Percentiles rank a stretch among this genome's conserved stretches.
Evolutionary conservation across 139 green algal species (phyloP).

Genomic region (Micractinium sp.): DNA sequence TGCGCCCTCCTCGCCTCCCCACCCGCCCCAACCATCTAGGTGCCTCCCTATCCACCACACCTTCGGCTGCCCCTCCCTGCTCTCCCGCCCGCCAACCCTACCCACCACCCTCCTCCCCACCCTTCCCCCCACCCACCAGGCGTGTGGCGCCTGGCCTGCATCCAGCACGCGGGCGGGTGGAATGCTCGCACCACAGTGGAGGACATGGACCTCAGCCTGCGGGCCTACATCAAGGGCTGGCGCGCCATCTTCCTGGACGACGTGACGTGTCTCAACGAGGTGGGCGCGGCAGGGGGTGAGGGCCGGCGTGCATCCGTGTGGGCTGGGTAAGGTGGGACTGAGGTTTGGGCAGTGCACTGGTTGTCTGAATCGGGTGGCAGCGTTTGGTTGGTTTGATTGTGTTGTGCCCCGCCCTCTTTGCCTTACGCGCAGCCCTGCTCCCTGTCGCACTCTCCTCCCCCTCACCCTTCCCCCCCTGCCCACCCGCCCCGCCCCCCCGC

Average conservation of each 20-base stretch:
- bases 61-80: too few relatives aligned
- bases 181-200: slow-evolving; percentile 93
- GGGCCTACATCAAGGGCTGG: slow-evolving; percentile 87
- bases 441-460: neutral
- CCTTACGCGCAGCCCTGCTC: too few relatives aligned
- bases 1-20: too few relatives aligned
- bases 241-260: slow-evolving; percentile 87
- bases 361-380: too few relatives aligned
- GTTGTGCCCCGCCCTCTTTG: too few relatives aligned
- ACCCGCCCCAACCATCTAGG: too few relatives aligned
- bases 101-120: neutral
- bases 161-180: slow-evolving; percentile 93
- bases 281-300: slow-evolving; percentile 1
- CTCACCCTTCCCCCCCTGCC: neutral
- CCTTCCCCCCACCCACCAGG: slow-evolving; percentile 34
- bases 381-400: too few relatives aligned
- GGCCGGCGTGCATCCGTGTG: neutral
- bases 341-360: too few relatives aligned
- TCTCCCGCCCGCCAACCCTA: too few relatives aligned
- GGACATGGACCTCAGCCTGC: slow-evolving; percentile 90
- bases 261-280: slow-evolving; percentile 82
- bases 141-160: slow-evolving; percentile 71
- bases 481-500: slow-evolving; percentile 40
- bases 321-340: too few relatives aligned
- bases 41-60: too few relatives aligned